Conservation (phyloP, 257 asterid species). For the Catharanthus roseus region DNA sequence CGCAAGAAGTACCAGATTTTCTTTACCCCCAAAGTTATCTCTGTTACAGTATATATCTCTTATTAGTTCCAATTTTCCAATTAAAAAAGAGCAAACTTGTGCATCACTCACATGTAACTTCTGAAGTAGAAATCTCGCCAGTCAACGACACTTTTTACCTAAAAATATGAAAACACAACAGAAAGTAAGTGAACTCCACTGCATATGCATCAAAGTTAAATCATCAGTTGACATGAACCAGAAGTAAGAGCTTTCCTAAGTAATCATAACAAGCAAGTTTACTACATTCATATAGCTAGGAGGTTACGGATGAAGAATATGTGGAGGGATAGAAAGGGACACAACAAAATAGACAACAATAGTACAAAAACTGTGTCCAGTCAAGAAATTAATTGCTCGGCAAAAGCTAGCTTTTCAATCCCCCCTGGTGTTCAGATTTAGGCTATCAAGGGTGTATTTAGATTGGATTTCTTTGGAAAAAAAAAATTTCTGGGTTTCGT, state of each 20-base stretch:
- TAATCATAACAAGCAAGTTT: background rate
- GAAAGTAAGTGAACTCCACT: background rate
- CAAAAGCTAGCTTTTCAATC: background rate
- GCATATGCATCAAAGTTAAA: background rate
- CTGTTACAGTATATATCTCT: background rate
- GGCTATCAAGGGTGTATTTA: too few species aligned
- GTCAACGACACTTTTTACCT: slow-evolving; percentile 90
- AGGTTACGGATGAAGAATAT: too few species aligned
- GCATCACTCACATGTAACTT: slow-evolving; percentile 53
- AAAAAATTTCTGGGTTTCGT: too few species aligned
- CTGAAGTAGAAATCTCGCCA: slow-evolving; percentile 86
- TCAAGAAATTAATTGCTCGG: background rate
- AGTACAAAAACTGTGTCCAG: background rate
- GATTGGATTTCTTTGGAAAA: too few species aligned
- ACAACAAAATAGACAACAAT: background rate
- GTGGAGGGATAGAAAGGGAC: background rate
- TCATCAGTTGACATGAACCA: background rate
- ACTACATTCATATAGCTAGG: too few species aligned
- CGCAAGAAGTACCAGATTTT: background rate
- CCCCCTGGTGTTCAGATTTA: background rate
- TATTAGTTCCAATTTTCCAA: background rate
- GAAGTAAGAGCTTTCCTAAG: background rate
- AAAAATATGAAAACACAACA: slow-evolving; percentile 11
- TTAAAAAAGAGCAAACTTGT: background rate
- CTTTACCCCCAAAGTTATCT: background rate